Evolutionary conservation across 768 basidiomycete species (phyloP), one percentile per base, ranked within the genome.

Genomic region (Suillus ampliporus): DNA sequence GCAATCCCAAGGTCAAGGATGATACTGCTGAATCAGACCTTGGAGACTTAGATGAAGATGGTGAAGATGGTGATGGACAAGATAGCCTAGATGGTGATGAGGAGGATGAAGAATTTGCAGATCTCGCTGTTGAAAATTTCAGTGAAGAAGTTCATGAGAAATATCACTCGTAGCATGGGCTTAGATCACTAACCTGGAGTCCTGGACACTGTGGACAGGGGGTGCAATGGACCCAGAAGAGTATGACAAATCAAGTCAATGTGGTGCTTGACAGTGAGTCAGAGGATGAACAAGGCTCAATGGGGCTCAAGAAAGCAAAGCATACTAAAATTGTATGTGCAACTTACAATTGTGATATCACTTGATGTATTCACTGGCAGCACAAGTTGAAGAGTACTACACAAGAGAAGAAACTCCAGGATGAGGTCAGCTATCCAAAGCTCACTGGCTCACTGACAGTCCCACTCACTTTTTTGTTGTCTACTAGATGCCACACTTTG

Each of bases 401-500:
- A 46, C 44, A 2, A 46, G 44, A 46, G 44, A 46, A 46, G 44
- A 46, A 46, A 46, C 44, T 46, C 44, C 44, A 46, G 44, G 44
- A 46, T 46, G 44, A 46, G 44, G 44, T 46, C 44, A 46, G 44
- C 44, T 46, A 46, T 46, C 21, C 44, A 46, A 46, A 46, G 44
- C 4, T 46, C 44, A 21, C 44, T 46, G 21, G 44, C 4, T 46
- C 44, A 21, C 44, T 46, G 21, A 46, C 44, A 21, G 4, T 13
- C 3, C 4, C 10, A 46, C 44, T 46, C 44, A 46, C 44, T 21
- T 46, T 46, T 46, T 44, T 46, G 4, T 46, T 46, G 5, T 21
- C 44, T 46, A 46, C 44, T 46, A 46, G 44, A 46, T 46, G 44
- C 44, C 44, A 46, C 44, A 46, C 6, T 46, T 46, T 4, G n/a